phyloP scores from a whole-genome alignment of 1,139 yeast genomes.

The Geotrichum cucujoidarum region DNA sequence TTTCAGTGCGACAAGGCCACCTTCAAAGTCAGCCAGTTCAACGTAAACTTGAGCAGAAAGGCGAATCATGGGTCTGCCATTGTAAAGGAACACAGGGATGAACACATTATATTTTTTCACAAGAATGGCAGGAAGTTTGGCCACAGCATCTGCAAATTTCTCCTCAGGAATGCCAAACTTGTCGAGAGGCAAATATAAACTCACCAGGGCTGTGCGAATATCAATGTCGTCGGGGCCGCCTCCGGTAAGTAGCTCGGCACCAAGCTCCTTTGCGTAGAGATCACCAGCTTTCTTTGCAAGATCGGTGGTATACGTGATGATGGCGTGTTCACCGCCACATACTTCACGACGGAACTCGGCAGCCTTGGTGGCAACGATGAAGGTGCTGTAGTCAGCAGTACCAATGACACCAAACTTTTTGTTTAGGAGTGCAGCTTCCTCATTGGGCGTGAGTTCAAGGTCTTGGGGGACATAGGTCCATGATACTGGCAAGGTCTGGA shows the following conservation, averaged over 20 bases:
- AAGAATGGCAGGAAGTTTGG: constrained; percentile 21
- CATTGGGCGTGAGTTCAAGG: constrained; percentile 7
- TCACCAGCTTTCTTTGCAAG: constrained; percentile 46
- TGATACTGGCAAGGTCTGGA: constrained; percentile 60
- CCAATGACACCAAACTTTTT: constrained; percentile 38
- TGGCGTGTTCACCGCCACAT: constrained; percentile 60
- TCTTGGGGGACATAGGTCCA: constrained; percentile 22
- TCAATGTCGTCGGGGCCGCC: constrained; percentile 34
- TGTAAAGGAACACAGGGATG: constrained; percentile 45
- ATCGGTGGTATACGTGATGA: constrained; percentile 44
- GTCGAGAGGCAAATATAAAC: constrained; percentile 42
- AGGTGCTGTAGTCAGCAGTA: constrained; percentile 38
- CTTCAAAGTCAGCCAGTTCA: constrained; percentile 50
- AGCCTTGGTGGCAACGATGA: constrained; percentile 41
- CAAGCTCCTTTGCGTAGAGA: constrained; percentile 36
- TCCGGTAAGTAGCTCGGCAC: constrained; percentile 36
- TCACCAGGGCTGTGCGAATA: constrained; percentile 44
- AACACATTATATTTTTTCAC: constrained; percentile 41
- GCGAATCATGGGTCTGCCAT: constrained; percentile 45
- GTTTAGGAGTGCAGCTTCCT: constrained; percentile 22
- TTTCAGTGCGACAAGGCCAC: constrained; percentile 39
- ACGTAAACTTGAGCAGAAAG: constrained; percentile 59
- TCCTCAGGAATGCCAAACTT: constrained; percentile 14
- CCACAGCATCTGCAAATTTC: constrained; percentile 9
- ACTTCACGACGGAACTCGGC: constrained; percentile 47